Percentiles rank a stretch among this genome's conserved stretches.
These are phyloP conservation scores for Cotoneaster glaucophyllus DNA, from an alignment of 306 rosid genomes.

Conservation along the genomic window DNA sequence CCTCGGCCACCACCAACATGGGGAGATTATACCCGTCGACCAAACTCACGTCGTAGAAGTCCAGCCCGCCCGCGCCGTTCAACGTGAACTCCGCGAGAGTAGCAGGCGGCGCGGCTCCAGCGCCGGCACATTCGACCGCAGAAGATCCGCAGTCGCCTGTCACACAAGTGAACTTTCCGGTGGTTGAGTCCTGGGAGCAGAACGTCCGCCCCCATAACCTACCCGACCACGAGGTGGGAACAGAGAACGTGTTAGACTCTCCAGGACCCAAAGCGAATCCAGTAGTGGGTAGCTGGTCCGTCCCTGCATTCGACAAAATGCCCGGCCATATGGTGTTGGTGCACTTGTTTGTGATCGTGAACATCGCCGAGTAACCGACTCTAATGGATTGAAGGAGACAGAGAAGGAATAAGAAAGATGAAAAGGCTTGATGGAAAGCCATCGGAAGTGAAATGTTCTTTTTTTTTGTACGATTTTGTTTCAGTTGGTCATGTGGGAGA, in stretches of 20 bases:
- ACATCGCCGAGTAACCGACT: slow-evolving; percentile 52
- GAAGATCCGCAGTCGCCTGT: slow-evolving; percentile 82
- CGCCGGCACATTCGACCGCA: slow-evolving; percentile 44
- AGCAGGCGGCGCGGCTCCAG: slow-evolving; percentile 55
- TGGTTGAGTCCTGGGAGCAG: slow-evolving; percentile 41
- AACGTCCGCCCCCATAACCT: slow-evolving; percentile 77
- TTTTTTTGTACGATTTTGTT: not conserved
- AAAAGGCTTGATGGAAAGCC: slow-evolving; percentile 5
- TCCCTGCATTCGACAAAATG: slow-evolving; percentile 62
- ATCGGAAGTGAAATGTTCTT: not conserved
- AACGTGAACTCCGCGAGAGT: slow-evolving; percentile 70
- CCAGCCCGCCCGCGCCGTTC: slow-evolving; percentile 60
- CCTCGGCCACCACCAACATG: slow-evolving; percentile 46
- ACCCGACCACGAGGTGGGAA: slow-evolving; percentile 77
- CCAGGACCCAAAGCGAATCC: slow-evolving; percentile 57
- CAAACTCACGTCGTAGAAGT: slow-evolving; percentile 86
- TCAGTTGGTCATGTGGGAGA: not conserved
- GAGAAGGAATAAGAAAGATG: slow-evolving; percentile 8
- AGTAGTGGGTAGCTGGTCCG: slow-evolving; percentile 50
- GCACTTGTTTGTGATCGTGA: slow-evolving; percentile 58
- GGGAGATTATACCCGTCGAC: slow-evolving; percentile 91
- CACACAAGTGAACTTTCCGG: slow-evolving; percentile 58
- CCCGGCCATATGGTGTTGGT: slow-evolving; percentile 79
- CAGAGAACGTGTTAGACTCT: slow-evolving; percentile 32
- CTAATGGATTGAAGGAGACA: slow-evolving; percentile 22